These are phyloP conservation scores for Macrolepiota fuliginosa DNA, from an alignment of 768 basidiomycete species.

Conservation along the genomic window DNA sequence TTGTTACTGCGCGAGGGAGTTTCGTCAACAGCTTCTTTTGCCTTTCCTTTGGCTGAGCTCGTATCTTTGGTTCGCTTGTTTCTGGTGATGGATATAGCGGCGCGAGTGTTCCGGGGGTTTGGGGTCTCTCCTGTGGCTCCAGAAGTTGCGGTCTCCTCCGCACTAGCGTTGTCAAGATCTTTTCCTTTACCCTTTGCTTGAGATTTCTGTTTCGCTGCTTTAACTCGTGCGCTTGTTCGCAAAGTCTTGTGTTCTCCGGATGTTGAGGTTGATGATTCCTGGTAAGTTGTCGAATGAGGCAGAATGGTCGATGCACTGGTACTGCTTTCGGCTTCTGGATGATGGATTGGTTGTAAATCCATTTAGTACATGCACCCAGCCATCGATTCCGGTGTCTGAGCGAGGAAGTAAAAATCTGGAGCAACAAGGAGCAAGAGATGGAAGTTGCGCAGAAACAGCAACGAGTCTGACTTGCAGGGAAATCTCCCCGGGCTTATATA, in stretches of 20 bases:
- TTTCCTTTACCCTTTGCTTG: slow-evolving; percentile 54
- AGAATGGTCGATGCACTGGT: slow-evolving; percentile 52
- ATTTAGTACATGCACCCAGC: slow-evolving; percentile 88
- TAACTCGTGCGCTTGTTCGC: slow-evolving; percentile 75
- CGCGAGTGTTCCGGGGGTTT: slow-evolving; percentile 41
- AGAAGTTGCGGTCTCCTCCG: slow-evolving; percentile 28
- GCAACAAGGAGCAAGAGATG: slow-evolving; percentile 28
- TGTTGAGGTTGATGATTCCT: slow-evolving; percentile 39
- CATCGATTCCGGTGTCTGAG: slow-evolving; percentile 64
- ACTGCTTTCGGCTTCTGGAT: slow-evolving; percentile 70
- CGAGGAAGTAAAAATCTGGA: slow-evolving; percentile 27
- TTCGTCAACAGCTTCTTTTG: slow-evolving; percentile 57
- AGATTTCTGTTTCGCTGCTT: slow-evolving; percentile 70
- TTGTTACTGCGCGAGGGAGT: slow-evolving; percentile 47
- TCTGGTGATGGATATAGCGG: slow-evolving; percentile 35
- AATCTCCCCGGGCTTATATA: slow-evolving; percentile 43
- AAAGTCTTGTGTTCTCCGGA: slow-evolving; percentile 45
- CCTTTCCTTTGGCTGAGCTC: slow-evolving; percentile 56
- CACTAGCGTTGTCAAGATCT: slow-evolving; percentile 45
- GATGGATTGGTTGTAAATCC: slow-evolving; percentile 79
- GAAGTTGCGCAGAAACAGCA: slow-evolving; percentile 24
- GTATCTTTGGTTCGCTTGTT: slow-evolving; percentile 55
- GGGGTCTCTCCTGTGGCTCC: slow-evolving; percentile 30
- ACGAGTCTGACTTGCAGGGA: slow-evolving; percentile 28
- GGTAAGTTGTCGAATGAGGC: slow-evolving; percentile 35